Percentiles rank a stretch among this genome's conserved stretches.
Evolutionary conservation across 805 yeast species (phyloP).

Genomic region (Saccharomyces mikatae): DNA sequence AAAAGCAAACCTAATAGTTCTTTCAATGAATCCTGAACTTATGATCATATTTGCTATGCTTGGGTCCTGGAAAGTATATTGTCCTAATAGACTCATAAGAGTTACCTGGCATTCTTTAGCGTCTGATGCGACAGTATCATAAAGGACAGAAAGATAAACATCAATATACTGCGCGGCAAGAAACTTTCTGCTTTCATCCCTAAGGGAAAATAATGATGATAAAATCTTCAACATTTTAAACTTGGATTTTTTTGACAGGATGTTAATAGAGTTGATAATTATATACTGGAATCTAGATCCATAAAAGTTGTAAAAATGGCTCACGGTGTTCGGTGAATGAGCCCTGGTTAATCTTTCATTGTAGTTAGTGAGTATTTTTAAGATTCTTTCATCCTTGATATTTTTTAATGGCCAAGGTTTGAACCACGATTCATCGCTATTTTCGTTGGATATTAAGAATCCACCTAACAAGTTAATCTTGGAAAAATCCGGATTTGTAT

Average conservation of each 20-base stretch:
- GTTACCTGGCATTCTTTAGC: conserved; percentile 16
- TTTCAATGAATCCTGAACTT: conserved; percentile 22
- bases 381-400: conserved; percentile 8
- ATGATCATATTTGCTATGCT: conserved; percentile 22
- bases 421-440: conserved; percentile 22
- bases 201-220: conserved; percentile 17
- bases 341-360: conserved; percentile 17
- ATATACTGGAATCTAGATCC: conserved; percentile 38
- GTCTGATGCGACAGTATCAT: conserved; percentile 24
- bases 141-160: conserved; percentile 52
- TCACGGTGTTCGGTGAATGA: conserved; percentile 5
- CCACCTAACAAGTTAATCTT: conserved; percentile 26
- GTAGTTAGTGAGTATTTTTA: conserved; percentile 16
- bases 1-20: conserved; percentile 23
- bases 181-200: conserved; percentile 47
- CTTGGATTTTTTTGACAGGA: conserved; percentile 15
- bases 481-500: conserved; percentile 8
- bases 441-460: conserved; percentile 21
- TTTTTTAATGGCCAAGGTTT: conserved; percentile 21
- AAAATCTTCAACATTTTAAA: conserved; percentile 17
- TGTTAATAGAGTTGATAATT: conserved; percentile 18
- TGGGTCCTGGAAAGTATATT: conserved; percentile 27
- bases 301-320: conserved; percentile 24
- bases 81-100: conserved; percentile 24
- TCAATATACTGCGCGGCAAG: conserved; percentile 63